These are phyloP conservation scores for Gamsiella multidivaricata DNA, from an alignment of 192 early-diverging fungal species.

Conservation along the genomic window DNA sequence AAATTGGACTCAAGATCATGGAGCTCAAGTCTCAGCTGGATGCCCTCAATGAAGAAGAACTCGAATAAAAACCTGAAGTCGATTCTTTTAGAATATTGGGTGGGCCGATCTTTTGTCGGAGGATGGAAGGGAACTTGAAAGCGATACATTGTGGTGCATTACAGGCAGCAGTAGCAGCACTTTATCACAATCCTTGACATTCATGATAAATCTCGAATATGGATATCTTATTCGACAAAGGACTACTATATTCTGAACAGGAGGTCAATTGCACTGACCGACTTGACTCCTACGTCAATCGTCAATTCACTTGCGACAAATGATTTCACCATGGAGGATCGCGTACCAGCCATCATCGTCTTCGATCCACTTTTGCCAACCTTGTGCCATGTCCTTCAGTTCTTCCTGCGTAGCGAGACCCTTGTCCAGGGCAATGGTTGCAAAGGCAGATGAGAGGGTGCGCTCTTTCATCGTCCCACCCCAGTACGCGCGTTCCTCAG, in stretches of 20 bases:
- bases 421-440: conserved; percentile 4
- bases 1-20: conserved; percentile 56
- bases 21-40: conserved; percentile 51
- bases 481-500: conserved; percentile 20
- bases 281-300: too few species aligned
- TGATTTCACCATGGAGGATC: conserved; percentile 19
- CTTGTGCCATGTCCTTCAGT: conserved; percentile 7
- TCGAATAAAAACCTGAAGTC: too few species aligned
- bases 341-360: conserved; percentile 21
- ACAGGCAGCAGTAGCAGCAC: too few species aligned
- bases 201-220: too few species aligned
- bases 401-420: conserved; percentile 13
- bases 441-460: conserved; percentile 18
- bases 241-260: too few species aligned
- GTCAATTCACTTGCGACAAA: conserved; percentile 14
- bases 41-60: conserved; percentile 45
- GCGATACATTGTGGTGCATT: too few species aligned
- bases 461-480: conserved; percentile 20
- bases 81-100: too few species aligned
- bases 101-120: too few species aligned
- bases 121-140: too few species aligned
- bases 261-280: too few species aligned
- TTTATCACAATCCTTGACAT: too few species aligned
- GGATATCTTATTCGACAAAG: too few species aligned
- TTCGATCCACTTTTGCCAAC: conserved; percentile 10